phyloP scores from a whole-genome alignment of 768 basidiomycete genomes.

The Candolleomyces eurysporus region DNA sequence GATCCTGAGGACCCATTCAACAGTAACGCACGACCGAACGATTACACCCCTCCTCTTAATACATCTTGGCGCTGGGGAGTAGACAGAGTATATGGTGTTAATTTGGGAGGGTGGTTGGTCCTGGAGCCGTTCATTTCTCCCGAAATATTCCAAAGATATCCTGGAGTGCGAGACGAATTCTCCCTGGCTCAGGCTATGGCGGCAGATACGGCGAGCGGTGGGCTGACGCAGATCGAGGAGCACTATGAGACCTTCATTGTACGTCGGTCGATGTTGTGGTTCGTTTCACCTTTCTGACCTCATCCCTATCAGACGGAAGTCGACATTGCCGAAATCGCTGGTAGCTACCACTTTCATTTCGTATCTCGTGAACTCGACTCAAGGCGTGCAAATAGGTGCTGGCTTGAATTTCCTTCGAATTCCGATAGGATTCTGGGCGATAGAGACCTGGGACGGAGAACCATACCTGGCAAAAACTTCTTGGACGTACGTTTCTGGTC shows the following conservation, averaged over 20 bases:
- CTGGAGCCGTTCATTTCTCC: slow-evolving; percentile 79
- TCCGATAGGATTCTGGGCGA: slow-evolving; percentile 84
- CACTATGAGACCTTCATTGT: slow-evolving; percentile 87
- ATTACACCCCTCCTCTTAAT: slow-evolving; percentile 72
- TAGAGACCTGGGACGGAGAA: slow-evolving; percentile 72
- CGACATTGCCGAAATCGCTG: slow-evolving; percentile 84
- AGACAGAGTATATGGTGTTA: slow-evolving; percentile 60
- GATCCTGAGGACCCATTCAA: slow-evolving; percentile 68
- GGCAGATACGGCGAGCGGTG: slow-evolving; percentile 59
- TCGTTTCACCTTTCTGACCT: neutral
- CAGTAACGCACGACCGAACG: slow-evolving; percentile 63
- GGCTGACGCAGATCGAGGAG: slow-evolving; percentile 56
- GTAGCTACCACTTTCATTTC: slow-evolving; percentile 14
- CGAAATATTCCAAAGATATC: slow-evolving; percentile 59
- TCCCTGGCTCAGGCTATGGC: slow-evolving; percentile 66
- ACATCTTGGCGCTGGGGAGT: slow-evolving; percentile 64
- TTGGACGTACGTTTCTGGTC: slow-evolving; percentile 55
- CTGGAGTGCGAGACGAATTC: slow-evolving; percentile 60
- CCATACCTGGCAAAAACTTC: slow-evolving; percentile 72
- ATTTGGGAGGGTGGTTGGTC: slow-evolving; percentile 74
- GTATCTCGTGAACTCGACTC: neutral
- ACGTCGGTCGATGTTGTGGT: slow-evolving; percentile 23
- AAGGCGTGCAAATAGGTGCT: slow-evolving; percentile 37
- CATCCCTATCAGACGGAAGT: slow-evolving; percentile 61
- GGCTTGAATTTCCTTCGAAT: slow-evolving; percentile 84